Conservation (phyloP, 2,329 filamentous ascomycete genomes). For the Cladosporium austrohemisphaericum region DNA sequence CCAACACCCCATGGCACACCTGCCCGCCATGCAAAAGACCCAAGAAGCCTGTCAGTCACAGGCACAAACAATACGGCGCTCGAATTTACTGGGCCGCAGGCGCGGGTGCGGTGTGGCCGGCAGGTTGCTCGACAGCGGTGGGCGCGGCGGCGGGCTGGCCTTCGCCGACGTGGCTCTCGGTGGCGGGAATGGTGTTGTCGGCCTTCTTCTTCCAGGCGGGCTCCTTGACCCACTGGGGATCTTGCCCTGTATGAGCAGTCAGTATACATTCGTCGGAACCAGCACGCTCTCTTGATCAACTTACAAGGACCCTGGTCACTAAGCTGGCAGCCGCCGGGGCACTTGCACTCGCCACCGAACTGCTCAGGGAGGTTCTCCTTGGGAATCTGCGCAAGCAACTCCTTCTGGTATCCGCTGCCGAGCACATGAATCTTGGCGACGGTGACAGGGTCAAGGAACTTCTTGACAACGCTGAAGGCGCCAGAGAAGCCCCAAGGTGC, state of each 20-base stretch:
- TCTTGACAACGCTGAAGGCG: slow-evolving; percentile 83
- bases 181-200: slow-evolving; percentile 31
- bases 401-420: slow-evolving; percentile 73
- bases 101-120: slow-evolving; percentile 24
- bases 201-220: slow-evolving; percentile 46
- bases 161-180: slow-evolving; percentile 30
- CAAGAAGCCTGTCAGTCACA: background rate
- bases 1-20: background rate
- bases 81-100: slow-evolving; percentile 19
- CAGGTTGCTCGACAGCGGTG: slow-evolving; percentile 17
- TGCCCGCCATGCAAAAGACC: slow-evolving; percentile 14
- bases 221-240: slow-evolving; percentile 62
- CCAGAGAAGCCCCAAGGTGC: slow-evolving; percentile 90
- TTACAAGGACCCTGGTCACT: slow-evolving; percentile 85
- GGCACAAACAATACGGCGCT: background rate
- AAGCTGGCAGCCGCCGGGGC: slow-evolving; percentile 74
- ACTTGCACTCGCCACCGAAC: slow-evolving; percentile 82
- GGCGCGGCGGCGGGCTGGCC: slow-evolving; percentile 24
- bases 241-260: slow-evolving; percentile 49
- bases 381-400: slow-evolving; percentile 79
- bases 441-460: slow-evolving; percentile 94
- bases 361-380: slow-evolving; percentile 83
- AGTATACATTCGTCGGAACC: slow-evolving; percentile 8
- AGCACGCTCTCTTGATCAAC: slow-evolving; percentile 9
- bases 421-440: slow-evolving; percentile 94